phyloP scores from a whole-genome alignment of 257 asterid genomes.

The Capsicum chinense region DNA sequence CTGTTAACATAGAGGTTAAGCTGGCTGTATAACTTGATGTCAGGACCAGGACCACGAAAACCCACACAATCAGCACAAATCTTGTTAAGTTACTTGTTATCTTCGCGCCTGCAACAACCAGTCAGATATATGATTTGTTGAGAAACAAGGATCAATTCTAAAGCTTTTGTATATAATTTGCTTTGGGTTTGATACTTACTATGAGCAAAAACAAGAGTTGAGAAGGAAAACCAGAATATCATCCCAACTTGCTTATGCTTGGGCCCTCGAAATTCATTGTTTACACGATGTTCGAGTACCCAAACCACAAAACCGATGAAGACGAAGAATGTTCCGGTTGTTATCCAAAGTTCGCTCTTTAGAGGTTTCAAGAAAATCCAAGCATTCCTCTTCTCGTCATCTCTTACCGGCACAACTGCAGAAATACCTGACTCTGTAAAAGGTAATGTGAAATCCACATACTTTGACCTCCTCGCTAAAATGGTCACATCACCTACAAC shows the following conservation, averaged over 20 bases:
- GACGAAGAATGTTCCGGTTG: conserved; percentile 27
- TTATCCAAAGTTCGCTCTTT: conserved; percentile 42
- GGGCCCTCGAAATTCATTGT: conserved; percentile 41
- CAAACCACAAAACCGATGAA: conserved; percentile 32
- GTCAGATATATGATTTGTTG: neutral
- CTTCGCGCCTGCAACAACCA: conserved; percentile 45
- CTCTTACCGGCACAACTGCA: conserved; percentile 37
- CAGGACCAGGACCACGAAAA: conserved; percentile 48
- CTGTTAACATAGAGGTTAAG: conserved; percentile 53
- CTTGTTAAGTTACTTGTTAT: conserved; percentile 42
- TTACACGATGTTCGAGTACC: conserved; percentile 49
- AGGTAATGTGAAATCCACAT: conserved; percentile 54
- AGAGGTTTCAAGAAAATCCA: conserved; percentile 50
- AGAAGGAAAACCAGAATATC: conserved; percentile 48
- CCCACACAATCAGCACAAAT: conserved; percentile 50
- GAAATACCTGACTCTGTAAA: conserved; percentile 48
- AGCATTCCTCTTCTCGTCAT: conserved; percentile 29
- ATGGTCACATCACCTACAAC: conserved; percentile 55
- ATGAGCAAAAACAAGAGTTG: conserved; percentile 47
- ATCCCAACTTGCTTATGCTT: conserved; percentile 45
- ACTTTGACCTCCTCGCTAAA: conserved; percentile 43
- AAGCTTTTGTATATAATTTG: neutral
- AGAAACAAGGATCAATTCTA: neutral
- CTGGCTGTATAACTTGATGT: conserved; percentile 60
- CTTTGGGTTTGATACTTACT: conserved; percentile 35